phyloP scores from a whole-genome alignment of 345 rosid genomes.

The Syzygium aqueum region DNA sequence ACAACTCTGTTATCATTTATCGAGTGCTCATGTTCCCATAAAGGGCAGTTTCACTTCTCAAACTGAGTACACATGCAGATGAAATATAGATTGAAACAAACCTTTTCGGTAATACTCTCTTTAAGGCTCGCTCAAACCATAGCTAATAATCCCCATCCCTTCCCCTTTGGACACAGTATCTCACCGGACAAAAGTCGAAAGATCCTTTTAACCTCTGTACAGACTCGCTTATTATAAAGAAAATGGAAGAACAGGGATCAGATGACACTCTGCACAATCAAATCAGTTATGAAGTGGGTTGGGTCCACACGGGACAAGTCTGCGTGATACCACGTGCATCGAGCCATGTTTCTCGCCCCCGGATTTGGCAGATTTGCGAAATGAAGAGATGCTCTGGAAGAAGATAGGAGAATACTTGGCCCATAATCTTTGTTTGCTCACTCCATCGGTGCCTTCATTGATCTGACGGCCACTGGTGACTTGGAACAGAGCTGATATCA shows the following conservation, averaged over 20 bases:
- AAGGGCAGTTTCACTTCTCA: background rate
- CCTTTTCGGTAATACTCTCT: background rate
- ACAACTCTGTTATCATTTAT: background rate
- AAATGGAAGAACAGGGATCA: background rate
- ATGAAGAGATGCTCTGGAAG: slow-evolving; percentile 7
- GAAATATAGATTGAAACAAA: background rate
- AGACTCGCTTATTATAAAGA: background rate
- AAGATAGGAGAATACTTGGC: slow-evolving; percentile 14
- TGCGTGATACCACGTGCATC: slow-evolving; percentile 16
- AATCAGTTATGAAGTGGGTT: slow-evolving; percentile 39
- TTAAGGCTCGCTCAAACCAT: background rate
- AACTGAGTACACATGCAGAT: background rate
- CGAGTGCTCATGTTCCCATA: background rate
- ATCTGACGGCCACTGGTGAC: slow-evolving; percentile 8
- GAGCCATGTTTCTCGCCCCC: background rate
- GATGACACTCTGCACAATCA: background rate
- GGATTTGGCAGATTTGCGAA: slow-evolving; percentile 4
- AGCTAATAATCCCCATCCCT: background rate
- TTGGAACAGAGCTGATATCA: slow-evolving; percentile 10
- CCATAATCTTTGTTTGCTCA: background rate
- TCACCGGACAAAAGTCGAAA: background rate
- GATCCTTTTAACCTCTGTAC: background rate
- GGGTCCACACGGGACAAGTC: slow-evolving; percentile 31
- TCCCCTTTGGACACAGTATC: background rate
- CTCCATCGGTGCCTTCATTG: background rate